Conservation (phyloP, 495 filamentous ascomycete genomes). For the Bryoglossum gracile region DNA sequence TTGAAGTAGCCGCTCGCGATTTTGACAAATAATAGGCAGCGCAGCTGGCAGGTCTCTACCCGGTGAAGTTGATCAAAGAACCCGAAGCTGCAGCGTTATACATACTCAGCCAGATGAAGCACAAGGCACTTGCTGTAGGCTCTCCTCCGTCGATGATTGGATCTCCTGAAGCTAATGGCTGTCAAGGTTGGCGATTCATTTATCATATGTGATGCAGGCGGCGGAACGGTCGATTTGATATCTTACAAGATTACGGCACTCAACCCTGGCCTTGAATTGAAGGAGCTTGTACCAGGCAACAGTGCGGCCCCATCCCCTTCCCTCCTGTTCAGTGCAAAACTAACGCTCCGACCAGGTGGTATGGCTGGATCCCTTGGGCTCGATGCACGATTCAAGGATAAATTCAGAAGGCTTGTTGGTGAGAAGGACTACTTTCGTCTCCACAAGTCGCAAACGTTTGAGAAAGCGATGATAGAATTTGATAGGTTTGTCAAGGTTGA, state of each 20-base stretch:
- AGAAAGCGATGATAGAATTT: conserved; percentile 21
- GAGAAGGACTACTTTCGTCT: conserved; percentile 20
- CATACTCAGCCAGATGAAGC: conserved; percentile 5
- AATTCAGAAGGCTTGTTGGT: conserved; percentile 25
- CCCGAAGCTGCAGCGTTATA: conserved; percentile 10
- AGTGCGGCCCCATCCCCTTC: conserved; percentile 16
- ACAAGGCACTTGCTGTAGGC: conserved; percentile 8
- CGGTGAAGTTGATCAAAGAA: conserved; percentile 4
- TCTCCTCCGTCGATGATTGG: too few relatives aligned
- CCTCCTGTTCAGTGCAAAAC: neutral
- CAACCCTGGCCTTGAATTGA: conserved; percentile 20
- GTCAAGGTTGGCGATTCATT: conserved; percentile 16
- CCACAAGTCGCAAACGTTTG: conserved; percentile 19
- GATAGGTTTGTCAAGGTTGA: conserved; percentile 24
- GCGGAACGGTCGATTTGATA: conserved; percentile 16
- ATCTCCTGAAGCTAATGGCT: too few relatives aligned
- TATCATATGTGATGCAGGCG: conserved; percentile 17
- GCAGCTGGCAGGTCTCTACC: neutral
- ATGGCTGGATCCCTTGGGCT: conserved; percentile 27
- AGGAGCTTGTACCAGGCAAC: conserved; percentile 30
- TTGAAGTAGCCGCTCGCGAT: too few relatives aligned
- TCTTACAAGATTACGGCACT: conserved; percentile 12
- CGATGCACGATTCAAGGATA: conserved; percentile 26
- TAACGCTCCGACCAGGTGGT: conserved; percentile 12
- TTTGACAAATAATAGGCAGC: neutral